Evolutionary conservation across 345 rosid species (phyloP).

Genomic region (Eucalyptus guilfoylei): DNA sequence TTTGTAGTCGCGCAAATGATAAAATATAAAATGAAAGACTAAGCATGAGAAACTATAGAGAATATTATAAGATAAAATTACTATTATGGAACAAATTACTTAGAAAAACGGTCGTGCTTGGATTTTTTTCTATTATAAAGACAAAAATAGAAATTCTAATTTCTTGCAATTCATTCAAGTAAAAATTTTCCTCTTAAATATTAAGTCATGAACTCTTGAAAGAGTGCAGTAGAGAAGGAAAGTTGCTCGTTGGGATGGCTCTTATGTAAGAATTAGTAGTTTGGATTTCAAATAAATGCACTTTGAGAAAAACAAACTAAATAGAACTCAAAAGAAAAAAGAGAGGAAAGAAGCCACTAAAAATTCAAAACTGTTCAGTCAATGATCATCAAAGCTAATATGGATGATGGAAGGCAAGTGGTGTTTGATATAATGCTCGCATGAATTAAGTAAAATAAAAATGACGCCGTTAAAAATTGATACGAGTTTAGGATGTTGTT

Average conservation of each 20-base stretch:
- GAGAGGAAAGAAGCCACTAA: neutral
- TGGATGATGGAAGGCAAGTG: neutral
- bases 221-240: neutral
- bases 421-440: neutral
- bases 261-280: neutral
- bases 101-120: too few relatives aligned
- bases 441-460: too few relatives aligned
- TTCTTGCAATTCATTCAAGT: neutral
- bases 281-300: neutral
- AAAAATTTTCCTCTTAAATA: too few relatives aligned
- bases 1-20: neutral
- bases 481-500: too few relatives aligned
- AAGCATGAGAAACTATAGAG: neutral
- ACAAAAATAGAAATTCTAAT: too few relatives aligned
- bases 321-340: neutral
- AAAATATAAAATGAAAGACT: neutral
- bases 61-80: too few relatives aligned
- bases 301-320: neutral
- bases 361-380: neutral
- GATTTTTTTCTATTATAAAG: neutral
- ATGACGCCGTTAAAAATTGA: rapidly evolving
- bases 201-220: neutral
- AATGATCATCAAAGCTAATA: neutral
- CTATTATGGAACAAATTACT: too few relatives aligned
- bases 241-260: neutral